Conservation (phyloP, 106 monocot genomes). For the Dioscorea zingiberensis region DNA sequence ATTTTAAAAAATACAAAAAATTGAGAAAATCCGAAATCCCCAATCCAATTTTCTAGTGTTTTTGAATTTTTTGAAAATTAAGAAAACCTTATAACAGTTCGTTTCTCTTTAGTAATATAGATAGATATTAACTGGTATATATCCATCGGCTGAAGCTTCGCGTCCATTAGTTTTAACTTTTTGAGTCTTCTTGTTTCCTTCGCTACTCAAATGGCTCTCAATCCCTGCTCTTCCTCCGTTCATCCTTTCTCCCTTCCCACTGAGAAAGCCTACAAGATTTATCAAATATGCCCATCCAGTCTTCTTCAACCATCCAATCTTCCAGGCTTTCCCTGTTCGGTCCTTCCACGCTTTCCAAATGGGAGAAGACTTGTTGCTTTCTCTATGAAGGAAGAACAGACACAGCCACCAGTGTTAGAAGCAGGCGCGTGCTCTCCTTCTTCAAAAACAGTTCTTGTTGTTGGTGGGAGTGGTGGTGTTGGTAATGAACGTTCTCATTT, state of each 20-base stretch:
- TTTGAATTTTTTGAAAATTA: too few relatives aligned
- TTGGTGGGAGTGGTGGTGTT: conserved; percentile 74
- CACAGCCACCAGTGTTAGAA: conserved; percentile 3
- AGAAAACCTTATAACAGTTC: too few relatives aligned
- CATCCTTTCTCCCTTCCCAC: conserved; percentile 3
- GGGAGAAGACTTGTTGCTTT: conserved; percentile 5
- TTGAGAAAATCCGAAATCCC: too few relatives aligned
- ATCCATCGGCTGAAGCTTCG: too few relatives aligned
- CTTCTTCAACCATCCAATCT: background rate
- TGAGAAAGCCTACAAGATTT: conserved; percentile 1
- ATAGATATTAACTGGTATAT: too few relatives aligned
- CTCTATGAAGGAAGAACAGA: conserved; percentile 33
- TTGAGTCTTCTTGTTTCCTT: background rate
- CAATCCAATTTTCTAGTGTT: too few relatives aligned
- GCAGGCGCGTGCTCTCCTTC: conserved; percentile 10
- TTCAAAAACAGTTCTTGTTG: conserved; percentile 56
- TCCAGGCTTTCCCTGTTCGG: background rate
- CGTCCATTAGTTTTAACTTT: too few relatives aligned
- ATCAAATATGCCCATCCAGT: background rate
- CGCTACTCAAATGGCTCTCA: background rate
- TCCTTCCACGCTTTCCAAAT: background rate
- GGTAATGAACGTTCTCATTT: conserved; percentile 27
- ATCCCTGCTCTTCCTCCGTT: background rate
- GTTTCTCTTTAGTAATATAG: too few relatives aligned
- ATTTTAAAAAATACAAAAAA: too few relatives aligned